Base-by-base conservation (phyloP, 352 stramenopile species). In the Phytophthora nicotianae region DNA sequence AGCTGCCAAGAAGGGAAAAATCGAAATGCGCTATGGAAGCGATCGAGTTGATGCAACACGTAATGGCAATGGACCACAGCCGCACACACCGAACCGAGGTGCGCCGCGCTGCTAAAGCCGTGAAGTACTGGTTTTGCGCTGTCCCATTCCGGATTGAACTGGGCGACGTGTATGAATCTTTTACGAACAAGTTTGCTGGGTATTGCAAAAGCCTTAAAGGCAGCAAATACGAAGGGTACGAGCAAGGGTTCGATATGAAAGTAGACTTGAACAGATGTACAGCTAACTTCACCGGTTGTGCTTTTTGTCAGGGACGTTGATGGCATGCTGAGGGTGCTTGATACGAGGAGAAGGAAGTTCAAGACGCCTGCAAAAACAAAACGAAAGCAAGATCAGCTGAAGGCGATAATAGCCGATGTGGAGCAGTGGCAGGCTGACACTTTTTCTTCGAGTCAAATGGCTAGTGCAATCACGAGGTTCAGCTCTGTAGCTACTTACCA, bases 361-460 rank as follows among this genome's bases (percentile, higher is more conserved):
- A 58, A 23, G 5, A 10, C n/a, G 7, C 17, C 50, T 4, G 52
- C 43, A 27, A 54, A 23, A 21, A 57, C 49, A 21, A 45, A 40
- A 35, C 33, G 46, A 10, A 45, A 51, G 10, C 17, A 62, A 3
- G 20, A 16, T 1, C 29, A 20, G 14, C 26, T 74, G 6, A 20
- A 33, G 9, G 40, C 20, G 13, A 23, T 56, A 21, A 40, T 65
- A 37, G 19, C 32, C 21, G 40, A 65, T 43, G 37, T 70, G 46
- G 32, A 63, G 19, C 26, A 60, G 29, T 75, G 56, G 65, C 60
- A 70, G 32, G 58, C 65, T 33, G 70, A 61, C 0, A 62, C 62
- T 57, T 75, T 78, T 26, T 63, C 65, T 24, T 11, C 72, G 5
- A 48, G 61, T 46, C 70, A 78, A 53, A 2, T 78, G 1, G 62